A percentile compares a stretch with the other conserved stretches of the same genome.
These are phyloP conservation scores for Monosporascus sp. DNA, from an alignment of 2,329 filamentous ascomycete species.

Conservation along the genomic window DNA sequence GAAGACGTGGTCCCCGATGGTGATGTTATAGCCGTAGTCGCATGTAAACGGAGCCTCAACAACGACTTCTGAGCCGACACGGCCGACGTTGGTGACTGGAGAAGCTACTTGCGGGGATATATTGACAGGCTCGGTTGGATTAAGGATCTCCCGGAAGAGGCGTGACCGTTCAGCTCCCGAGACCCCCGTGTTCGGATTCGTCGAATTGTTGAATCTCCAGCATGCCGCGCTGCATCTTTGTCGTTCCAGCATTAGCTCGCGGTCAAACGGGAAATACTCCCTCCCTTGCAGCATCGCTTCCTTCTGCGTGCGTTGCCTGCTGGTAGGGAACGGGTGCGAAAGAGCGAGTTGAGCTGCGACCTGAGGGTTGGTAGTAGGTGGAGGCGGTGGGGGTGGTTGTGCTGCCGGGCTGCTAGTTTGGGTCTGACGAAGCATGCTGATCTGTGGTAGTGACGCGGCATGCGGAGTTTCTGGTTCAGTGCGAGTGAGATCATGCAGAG, in stretches of 20 bases:
- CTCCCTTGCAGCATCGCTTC: constrained; percentile 83
- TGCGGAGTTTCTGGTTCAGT: constrained; percentile 51
- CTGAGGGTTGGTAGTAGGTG: constrained; percentile 41
- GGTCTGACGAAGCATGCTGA: constrained; percentile 49
- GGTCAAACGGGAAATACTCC: constrained; percentile 74
- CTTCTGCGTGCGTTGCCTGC: constrained; percentile 60
- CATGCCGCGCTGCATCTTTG: constrained; percentile 76
- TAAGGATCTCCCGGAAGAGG: constrained; percentile 67
- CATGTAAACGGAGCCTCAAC: constrained; percentile 88
- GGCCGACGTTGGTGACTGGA: constrained; percentile 50
- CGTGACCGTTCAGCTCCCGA: constrained; percentile 63
- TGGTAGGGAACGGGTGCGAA: constrained; percentile 44
- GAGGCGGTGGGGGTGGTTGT: constrained; percentile 26
- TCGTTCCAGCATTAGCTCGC: constrained; percentile 76
- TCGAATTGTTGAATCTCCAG: constrained; percentile 81
- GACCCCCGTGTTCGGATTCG: constrained; percentile 67
- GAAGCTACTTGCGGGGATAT: constrained; percentile 51
- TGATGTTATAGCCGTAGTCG: constrained; percentile 94
- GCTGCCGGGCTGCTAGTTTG: constrained; percentile 44
- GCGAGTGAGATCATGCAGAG: constrained; percentile 53
- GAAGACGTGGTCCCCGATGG: constrained; percentile 76
- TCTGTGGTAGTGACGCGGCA: constrained; percentile 49
- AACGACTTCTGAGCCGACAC: constrained; percentile 67
- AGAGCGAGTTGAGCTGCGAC: constrained; percentile 55
- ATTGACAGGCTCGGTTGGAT: constrained; percentile 53